Evolutionary conservation across 176 grass and related monocot genomes (phyloP).

Genomic region (Oryza rufipogon): DNA sequence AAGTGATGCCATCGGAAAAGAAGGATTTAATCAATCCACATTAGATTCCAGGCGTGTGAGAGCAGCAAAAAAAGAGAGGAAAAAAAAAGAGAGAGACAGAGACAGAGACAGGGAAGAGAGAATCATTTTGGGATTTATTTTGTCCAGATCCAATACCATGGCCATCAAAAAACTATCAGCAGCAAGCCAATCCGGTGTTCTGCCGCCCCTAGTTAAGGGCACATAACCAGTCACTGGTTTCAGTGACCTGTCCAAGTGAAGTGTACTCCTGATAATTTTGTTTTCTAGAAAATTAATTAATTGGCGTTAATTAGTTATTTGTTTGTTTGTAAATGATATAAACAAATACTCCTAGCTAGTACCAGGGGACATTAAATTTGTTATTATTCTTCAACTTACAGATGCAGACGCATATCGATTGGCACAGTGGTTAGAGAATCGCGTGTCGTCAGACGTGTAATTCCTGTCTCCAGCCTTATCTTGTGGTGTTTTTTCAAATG

Average conservation of each 20-base stretch:
- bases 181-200: constrained; percentile 30
- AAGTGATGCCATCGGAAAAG: constrained; percentile 2
- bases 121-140: constrained; percentile 30
- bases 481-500: neutral
- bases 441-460: constrained; percentile 26
- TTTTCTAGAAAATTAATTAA: neutral
- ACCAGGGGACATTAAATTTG: neutral
- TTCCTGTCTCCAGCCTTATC: constrained; percentile 19
- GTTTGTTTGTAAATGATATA: neutral
- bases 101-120: neutral
- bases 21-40: constrained; percentile 27
- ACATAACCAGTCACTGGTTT: constrained; percentile 18
- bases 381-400: constrained; percentile 18
- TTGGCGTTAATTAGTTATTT: neutral
- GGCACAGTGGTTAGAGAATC: neutral
- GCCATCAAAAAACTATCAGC: neutral
- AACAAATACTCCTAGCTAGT: neutral
- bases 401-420: constrained; percentile 1
- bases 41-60: constrained; percentile 48
- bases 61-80: neutral
- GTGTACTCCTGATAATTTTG: neutral
- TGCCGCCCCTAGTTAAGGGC: constrained; percentile 38
- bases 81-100: neutral
- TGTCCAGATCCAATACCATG: neutral
- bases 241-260: constrained; percentile 14